Percentiles rank a stretch among this genome's conserved stretches.
These are phyloP conservation scores for Coniochaeta sp. DNA, from an alignment of 2,329 filamentous ascomycete genomes.

Conservation along the genomic window DNA sequence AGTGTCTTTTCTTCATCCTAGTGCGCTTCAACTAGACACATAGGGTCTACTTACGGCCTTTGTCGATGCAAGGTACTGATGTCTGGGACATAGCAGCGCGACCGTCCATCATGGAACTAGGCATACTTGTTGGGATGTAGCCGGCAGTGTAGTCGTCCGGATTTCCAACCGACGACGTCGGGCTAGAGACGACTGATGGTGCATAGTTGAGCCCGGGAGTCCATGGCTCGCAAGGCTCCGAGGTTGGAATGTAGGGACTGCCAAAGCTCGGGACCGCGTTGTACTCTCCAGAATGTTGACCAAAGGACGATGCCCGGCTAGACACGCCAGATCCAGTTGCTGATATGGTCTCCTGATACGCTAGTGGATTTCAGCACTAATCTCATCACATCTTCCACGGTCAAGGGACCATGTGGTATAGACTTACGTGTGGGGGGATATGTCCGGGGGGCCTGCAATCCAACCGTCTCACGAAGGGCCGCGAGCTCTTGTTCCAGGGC, in stretches of 20 bases:
- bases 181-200: constrained; percentile 42
- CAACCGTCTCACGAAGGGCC: constrained; percentile 35
- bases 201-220: constrained; percentile 33
- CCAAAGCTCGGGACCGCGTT: constrained; percentile 32
- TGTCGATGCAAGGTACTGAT: constrained; percentile 8
- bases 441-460: constrained; percentile 30
- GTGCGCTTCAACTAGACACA: background rate
- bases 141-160: constrained; percentile 36
- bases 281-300: constrained; percentile 32
- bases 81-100: background rate
- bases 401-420: background rate
- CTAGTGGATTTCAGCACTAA: constrained; percentile 16
- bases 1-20: constrained; percentile 1
- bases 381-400: background rate
- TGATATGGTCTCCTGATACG: constrained; percentile 33
- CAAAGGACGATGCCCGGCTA: constrained; percentile 37
- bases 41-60: constrained; percentile 6
- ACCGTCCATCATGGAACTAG: constrained; percentile 27
- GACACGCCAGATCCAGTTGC: constrained; percentile 28
- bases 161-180: constrained; percentile 37
- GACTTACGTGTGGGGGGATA: constrained; percentile 33
- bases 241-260: constrained; percentile 28
- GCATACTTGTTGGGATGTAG: constrained; percentile 43
- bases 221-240: constrained; percentile 39
- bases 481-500: constrained; percentile 45